Evolutionary conservation across 225 moss, liverwort and hornwort genomes (phyloP).

Genomic region (Sphagnum contortum): DNA sequence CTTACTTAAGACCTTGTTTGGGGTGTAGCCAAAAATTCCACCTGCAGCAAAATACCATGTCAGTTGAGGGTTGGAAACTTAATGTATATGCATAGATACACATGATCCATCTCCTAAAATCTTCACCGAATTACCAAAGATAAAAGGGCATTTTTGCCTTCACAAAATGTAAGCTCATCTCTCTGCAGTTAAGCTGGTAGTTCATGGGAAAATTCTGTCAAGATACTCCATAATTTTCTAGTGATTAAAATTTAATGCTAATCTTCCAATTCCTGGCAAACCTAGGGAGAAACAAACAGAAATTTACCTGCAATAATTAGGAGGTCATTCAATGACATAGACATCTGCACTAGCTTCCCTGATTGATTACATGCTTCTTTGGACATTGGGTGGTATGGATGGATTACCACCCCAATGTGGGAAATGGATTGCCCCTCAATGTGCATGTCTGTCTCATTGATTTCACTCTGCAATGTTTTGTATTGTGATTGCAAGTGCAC

Average conservation of each 20-base stretch:
- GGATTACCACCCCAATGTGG: slow-evolving; percentile 29
- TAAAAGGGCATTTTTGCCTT: not conserved
- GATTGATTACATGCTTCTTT: slow-evolving; percentile 6
- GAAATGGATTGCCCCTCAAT: not conserved
- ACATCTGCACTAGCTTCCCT: slow-evolving; percentile 29
- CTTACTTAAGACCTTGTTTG: slow-evolving; percentile 41
- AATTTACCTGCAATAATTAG: slow-evolving; percentile 33
- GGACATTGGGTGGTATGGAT: slow-evolving; percentile 31
- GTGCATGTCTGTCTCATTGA: slow-evolving; percentile 23
- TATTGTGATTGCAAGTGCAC: not conserved
- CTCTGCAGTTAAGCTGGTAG: too few species aligned
- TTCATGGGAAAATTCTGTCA: too few species aligned
- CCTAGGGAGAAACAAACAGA: not conserved
- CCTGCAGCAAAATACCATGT: slow-evolving; percentile 19
- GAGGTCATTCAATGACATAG: slow-evolving; percentile 22
- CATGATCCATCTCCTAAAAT: not conserved
- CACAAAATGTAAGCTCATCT: not conserved
- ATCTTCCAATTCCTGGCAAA: not conserved
- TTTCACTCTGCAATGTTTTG: slow-evolving; percentile 38
- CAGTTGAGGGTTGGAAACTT: not conserved
- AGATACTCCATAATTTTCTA: not conserved
- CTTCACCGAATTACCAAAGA: not conserved
- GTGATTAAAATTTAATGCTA: not conserved
- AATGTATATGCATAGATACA: not conserved
- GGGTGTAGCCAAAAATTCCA: slow-evolving; percentile 36